Evolutionary conservation across 192 early-diverging fungal species (phyloP).

Genomic region (Backusella tuberculispora): DNA sequence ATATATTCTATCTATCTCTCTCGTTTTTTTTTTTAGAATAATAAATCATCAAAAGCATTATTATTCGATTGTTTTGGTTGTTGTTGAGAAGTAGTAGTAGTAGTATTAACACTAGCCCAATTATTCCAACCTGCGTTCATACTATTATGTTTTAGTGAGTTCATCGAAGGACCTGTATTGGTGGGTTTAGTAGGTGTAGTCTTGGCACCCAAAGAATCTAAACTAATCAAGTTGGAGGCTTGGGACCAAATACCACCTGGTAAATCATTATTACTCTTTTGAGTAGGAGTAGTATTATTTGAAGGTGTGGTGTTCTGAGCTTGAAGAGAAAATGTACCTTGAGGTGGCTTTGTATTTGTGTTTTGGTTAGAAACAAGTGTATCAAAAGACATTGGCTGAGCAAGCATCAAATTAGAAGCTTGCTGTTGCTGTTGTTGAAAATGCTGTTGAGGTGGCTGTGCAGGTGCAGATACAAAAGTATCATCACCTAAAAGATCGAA

Average conservation of each 20-base stretch:
- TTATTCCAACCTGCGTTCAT: constrained; percentile 36
- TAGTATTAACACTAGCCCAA: constrained; percentile 34
- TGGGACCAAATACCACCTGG: constrained; percentile 72
- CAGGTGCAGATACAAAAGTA: constrained; percentile 5
- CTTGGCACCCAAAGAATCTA: constrained; percentile 71
- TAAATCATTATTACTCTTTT: not conserved
- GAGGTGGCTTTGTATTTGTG: not conserved
- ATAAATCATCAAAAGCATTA: constrained; percentile 37
- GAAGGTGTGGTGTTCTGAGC: not conserved
- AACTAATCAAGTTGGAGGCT: constrained; percentile 65
- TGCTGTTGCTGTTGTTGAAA: constrained; percentile 15
- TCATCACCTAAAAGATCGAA: constrained; percentile 42
- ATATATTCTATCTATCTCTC: no score
- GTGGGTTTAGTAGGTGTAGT: constrained; percentile 47
- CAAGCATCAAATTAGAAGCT: constrained; percentile 16
- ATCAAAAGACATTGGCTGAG: constrained; percentile 19
- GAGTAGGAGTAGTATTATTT: not conserved
- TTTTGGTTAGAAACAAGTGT: constrained; percentile 6
- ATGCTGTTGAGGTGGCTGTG: not conserved
- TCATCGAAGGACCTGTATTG: constrained; percentile 57
- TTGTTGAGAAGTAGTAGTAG: not conserved
- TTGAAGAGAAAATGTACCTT: constrained; percentile 21
- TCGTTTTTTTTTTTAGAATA: constrained; percentile 24
- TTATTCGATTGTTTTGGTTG: constrained; percentile 8
- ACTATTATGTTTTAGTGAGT: constrained; percentile 46